A percentile compares a stretch with the other conserved stretches of the same genome.
Conservation (phyloP, 331 rosid species). For the Rosa hybrid region DNA sequence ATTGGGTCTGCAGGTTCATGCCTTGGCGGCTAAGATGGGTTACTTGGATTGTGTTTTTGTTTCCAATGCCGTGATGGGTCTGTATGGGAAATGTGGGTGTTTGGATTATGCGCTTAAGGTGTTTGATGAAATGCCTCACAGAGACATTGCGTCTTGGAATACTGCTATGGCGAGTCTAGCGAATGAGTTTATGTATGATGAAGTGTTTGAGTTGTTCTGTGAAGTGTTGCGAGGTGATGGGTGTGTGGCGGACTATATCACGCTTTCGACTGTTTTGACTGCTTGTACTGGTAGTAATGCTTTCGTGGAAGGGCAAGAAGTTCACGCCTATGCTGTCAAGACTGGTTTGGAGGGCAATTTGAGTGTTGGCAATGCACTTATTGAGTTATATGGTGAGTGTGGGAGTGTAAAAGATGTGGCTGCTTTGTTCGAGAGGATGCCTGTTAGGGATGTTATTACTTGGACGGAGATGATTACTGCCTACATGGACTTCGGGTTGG, state of each 20-base stretch:
- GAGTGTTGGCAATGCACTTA: slow-evolving; percentile 72
- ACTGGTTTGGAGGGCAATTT: slow-evolving; percentile 54
- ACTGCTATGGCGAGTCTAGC: slow-evolving; percentile 54
- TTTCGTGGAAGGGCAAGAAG: slow-evolving; percentile 49
- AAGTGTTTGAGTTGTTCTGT: slow-evolving; percentile 50
- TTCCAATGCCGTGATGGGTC: slow-evolving; percentile 61
- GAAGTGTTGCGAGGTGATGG: slow-evolving; percentile 42
- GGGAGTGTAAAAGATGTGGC: slow-evolving; percentile 48
- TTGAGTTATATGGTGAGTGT: slow-evolving; percentile 55
- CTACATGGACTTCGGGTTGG: slow-evolving; percentile 66
- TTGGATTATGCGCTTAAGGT: slow-evolving; percentile 38
- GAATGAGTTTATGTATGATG: slow-evolving; percentile 41
- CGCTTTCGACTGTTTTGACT: slow-evolving; percentile 62
- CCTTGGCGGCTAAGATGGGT: slow-evolving; percentile 53
- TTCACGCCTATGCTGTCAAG: slow-evolving; percentile 69
- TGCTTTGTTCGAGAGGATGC: slow-evolving; percentile 60
- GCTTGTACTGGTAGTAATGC: slow-evolving; percentile 49
- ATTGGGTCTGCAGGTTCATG: slow-evolving; percentile 70
- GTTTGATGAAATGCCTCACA: slow-evolving; percentile 54
- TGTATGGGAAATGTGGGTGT: slow-evolving; percentile 57
- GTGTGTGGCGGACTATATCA: slow-evolving; percentile 49
- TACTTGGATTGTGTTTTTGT: slow-evolving; percentile 51
- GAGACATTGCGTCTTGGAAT: slow-evolving; percentile 79
- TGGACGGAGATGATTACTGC: slow-evolving; percentile 71
- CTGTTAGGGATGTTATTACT: slow-evolving; percentile 59